Percentiles rank a stretch among this genome's conserved stretches.
These are phyloP conservation scores for Cercospora sojina DNA, from an alignment of 2,329 filamentous ascomycete species.

Conservation along the genomic window DNA sequence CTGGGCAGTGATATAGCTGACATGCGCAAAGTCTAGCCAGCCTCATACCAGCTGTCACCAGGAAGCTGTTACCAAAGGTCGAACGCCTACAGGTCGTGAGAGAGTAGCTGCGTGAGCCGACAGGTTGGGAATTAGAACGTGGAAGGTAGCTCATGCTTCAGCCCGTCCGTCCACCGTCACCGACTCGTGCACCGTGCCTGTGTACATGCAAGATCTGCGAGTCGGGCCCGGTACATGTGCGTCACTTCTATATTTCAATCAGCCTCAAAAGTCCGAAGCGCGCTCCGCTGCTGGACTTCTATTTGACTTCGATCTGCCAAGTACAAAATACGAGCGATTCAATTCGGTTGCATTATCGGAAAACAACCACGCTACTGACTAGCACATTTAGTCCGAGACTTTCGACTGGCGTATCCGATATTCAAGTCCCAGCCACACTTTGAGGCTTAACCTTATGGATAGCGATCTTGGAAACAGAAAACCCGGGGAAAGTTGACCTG, in stretches of 20 bases:
- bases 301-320: background rate
- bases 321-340: background rate
- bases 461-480: background rate
- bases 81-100: background rate
- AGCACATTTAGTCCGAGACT: background rate
- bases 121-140: background rate
- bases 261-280: background rate
- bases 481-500: background rate
- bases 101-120: too few relatives aligned
- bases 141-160: background rate
- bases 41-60: background rate
- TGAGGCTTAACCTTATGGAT: background rate
- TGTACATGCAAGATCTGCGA: background rate
- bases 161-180: background rate
- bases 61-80: background rate
- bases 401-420: background rate
- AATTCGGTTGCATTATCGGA: too few relatives aligned
- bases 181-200: background rate
- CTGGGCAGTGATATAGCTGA: background rate
- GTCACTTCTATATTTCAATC: background rate
- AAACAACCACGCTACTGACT: background rate
- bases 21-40: background rate
- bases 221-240: background rate
- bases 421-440: background rate
- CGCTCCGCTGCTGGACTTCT: background rate